Conservation (phyloP, 2,329 filamentous ascomycete species). For the Chrysoporthe puriensis region DNA sequence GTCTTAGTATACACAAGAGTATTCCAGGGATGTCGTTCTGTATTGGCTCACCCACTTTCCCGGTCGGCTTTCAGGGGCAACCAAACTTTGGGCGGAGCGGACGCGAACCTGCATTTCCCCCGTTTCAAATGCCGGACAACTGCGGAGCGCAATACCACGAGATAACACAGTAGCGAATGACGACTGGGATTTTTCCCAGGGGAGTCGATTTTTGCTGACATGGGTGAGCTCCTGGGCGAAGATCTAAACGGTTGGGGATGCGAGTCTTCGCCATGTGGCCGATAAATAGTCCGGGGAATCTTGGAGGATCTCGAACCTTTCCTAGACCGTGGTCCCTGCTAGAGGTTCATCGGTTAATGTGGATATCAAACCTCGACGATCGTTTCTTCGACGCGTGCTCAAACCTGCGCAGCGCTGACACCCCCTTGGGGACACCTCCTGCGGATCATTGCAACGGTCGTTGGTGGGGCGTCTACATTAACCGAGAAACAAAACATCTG, state of each 20-base stretch:
- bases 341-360: background rate
- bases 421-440: background rate
- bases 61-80: background rate
- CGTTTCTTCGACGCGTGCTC: background rate
- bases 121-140: background rate
- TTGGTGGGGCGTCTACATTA: background rate
- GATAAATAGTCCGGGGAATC: background rate
- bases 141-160: background rate
- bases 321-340: background rate
- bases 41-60: background rate
- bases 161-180: background rate
- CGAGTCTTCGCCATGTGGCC: background rate
- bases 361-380: background rate
- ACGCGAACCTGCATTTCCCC: background rate
- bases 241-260: background rate
- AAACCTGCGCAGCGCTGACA: background rate
- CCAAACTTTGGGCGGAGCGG: background rate
- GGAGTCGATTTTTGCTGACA: background rate
- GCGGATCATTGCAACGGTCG: constrained; percentile 7
- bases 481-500: constrained; percentile 3
- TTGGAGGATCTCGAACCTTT: background rate
- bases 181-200: background rate
- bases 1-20: background rate
- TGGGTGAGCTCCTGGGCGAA: background rate
- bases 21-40: background rate